Base-by-base conservation (phyloP, 768 basidiomycete genomes). In the Boletus barrowsii region DNA sequence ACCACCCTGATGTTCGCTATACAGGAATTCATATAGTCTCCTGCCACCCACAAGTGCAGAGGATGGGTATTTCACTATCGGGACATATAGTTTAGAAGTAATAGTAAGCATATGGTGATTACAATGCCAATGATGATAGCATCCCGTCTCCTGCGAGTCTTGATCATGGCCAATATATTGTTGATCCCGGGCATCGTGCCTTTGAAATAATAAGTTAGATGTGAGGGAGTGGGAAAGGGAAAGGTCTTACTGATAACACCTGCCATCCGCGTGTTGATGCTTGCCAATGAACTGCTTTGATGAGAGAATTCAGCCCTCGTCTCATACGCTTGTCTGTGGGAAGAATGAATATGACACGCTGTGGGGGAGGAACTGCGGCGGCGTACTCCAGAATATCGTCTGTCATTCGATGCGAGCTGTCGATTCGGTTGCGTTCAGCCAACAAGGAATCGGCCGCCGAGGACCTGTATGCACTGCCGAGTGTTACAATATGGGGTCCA, bases 151-250 rank as follows among this genome's bases (percentile, higher is more conserved):
- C 96, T 81, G 42, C 96, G 82, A 14, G 91, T 86, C 68, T 90
- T 90, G 69, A 99, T 98, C 91, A 98, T 94, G 2, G 80, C 80
- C 35, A 98, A 75, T 41, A 98, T 72, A 55, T 87, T 90, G 72
- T 93, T 94, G 61, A 99, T 86, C 3, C 96, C 95, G n/a, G 97
- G 97, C 71, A 98, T 87, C 7, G 89, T 85, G 64, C 79, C 92
- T 94, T 60, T 14, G 53, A 24, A 32, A 32, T 30, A 13, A 42
- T 14, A 41, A n/a, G 47, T 57, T 22, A 65, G 42, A 10, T n/a
- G 10, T 15, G 40, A 45, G 11, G 8, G 29, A 41, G 15, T 36
- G 17, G 2, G 35, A 1, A 47, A 45, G 26, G 15, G 18, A 7
- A 32, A 18, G 24, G 40, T 10, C 87, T 57, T 63, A 95, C 93